Conservation (phyloP, 805 yeast genomes). For the Hanseniaspora clermontiae region DNA sequence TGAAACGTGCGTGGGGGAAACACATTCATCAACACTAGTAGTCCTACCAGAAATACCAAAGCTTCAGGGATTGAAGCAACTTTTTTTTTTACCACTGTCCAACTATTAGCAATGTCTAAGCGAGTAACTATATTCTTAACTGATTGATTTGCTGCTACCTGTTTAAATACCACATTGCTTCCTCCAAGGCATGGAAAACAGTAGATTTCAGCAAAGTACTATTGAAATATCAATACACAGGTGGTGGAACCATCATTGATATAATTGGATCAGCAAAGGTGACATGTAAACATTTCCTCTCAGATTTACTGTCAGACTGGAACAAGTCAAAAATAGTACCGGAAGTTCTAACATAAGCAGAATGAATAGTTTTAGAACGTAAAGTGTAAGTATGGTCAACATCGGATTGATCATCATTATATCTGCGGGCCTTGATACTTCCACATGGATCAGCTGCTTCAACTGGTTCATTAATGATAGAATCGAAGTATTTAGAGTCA, state of each 20-base stretch:
- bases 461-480: no score
- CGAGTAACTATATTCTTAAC: no score
- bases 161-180: no score
- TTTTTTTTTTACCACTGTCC: no score
- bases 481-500: no score
- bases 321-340: background rate
- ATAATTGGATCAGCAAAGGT: background rate
- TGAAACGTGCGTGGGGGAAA: background rate
- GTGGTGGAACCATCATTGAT: background rate
- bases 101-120: no score
- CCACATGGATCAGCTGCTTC: no score
- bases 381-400: no score
- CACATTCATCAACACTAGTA: background rate
- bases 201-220: background rate
- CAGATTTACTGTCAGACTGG: background rate
- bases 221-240: background rate
- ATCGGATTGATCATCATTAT: no score
- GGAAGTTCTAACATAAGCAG: background rate
- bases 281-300: background rate
- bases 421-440: no score
- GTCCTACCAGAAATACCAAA: background rate
- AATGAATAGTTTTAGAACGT: background rate
- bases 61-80: background rate
- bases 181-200: no score
- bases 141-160: no score